Percentiles rank a stretch among this genome's conserved stretches.
These are phyloP conservation scores for Sanghuangporus baumii DNA, from an alignment of 1,284 basidiomycete species.

Conservation along the genomic window DNA sequence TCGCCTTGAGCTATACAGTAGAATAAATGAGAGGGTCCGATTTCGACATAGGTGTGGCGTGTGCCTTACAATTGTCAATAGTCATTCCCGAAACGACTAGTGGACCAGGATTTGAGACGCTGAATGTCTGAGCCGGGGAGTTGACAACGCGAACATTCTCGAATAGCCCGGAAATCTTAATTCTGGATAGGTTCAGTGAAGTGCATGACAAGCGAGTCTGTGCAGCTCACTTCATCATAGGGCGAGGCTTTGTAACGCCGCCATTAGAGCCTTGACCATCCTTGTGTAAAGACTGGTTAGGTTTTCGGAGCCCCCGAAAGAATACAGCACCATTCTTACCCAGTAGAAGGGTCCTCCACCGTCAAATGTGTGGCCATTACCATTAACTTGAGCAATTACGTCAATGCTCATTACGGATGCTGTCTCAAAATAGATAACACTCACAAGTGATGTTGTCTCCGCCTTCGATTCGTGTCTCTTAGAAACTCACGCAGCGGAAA, in stretches of 20 bases:
- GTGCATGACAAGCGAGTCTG: conserved; percentile 22
- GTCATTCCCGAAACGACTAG: conserved; percentile 29
- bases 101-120: conserved; percentile 29
- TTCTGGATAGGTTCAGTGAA: conserved; percentile 28
- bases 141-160: conserved; percentile 35
- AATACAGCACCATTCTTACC: conserved; percentile 20
- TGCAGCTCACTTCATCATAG: conserved; percentile 30
- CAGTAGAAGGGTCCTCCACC: conserved; percentile 37
- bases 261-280: conserved; percentile 36
- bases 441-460: conserved; percentile 27
- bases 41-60: not conserved
- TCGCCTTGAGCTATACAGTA: conserved; percentile 29
- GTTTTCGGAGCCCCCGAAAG: not conserved
- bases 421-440: conserved; percentile 7
- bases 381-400: conserved; percentile 28
- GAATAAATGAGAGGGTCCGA: not conserved
- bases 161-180: conserved; percentile 49
- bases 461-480: conserved; percentile 15
- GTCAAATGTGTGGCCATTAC: conserved; percentile 36
- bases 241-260: conserved; percentile 35
- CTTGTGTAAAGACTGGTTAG: conserved; percentile 19
- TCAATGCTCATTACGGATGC: not conserved
- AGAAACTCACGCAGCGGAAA: not conserved
- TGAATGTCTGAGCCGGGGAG: conserved; percentile 32
- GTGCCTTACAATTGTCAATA: conserved; percentile 32